Evolutionary conservation across 2,329 filamentous ascomycete species (phyloP).

Genomic region (Parasarocladium wereldwijsianum): DNA sequence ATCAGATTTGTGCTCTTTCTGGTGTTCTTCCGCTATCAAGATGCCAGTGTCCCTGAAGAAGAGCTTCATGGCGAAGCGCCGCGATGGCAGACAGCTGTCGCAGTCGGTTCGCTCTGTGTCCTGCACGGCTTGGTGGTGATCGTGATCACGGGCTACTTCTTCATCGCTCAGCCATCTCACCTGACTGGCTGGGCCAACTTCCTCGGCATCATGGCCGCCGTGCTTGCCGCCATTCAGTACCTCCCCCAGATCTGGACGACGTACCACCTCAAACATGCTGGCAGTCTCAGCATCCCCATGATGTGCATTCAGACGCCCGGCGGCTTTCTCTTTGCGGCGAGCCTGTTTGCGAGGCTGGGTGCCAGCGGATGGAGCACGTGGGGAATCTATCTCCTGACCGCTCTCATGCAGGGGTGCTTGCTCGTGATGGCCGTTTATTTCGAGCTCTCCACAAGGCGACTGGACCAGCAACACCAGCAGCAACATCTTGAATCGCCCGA

Average conservation of each 20-base stretch:
- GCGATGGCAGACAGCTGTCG: slow-evolving; percentile 64
- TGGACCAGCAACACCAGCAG: slow-evolving; percentile 11
- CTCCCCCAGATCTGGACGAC: slow-evolving; percentile 92
- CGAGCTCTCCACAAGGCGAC: slow-evolving; percentile 34
- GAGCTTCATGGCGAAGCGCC: slow-evolving; percentile 37
- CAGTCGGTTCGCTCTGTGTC: slow-evolving; percentile 58
- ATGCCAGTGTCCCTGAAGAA: slow-evolving; percentile 32
- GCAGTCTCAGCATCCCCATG: slow-evolving; percentile 88
- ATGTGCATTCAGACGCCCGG: slow-evolving; percentile 97
- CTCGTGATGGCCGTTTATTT: slow-evolving; percentile 72
- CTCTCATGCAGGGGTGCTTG: slow-evolving; percentile 67
- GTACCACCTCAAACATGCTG: slow-evolving; percentile 69
- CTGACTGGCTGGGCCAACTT: slow-evolving; percentile 73
- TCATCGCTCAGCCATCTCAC: slow-evolving; percentile 43
- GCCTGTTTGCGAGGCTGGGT: slow-evolving; percentile 67
- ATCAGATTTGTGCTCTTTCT: slow-evolving; percentile 79
- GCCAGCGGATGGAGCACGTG: slow-evolving; percentile 85
- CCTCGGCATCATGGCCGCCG: slow-evolving; percentile 64
- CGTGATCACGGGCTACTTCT: slow-evolving; percentile 54
- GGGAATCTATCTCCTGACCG: slow-evolving; percentile 82
- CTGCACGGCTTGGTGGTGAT: slow-evolving; percentile 60
- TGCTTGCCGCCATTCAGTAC: slow-evolving; percentile 78
- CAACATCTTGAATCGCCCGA: slow-evolving; percentile 9
- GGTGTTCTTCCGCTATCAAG: slow-evolving; percentile 70
- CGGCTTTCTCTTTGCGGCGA: slow-evolving; percentile 77